Evolutionary conservation across 2,329 filamentous ascomycete genomes (phyloP), one percentile per base, ranked within the genome.

Genomic region (Trichoderma sp.): DNA sequence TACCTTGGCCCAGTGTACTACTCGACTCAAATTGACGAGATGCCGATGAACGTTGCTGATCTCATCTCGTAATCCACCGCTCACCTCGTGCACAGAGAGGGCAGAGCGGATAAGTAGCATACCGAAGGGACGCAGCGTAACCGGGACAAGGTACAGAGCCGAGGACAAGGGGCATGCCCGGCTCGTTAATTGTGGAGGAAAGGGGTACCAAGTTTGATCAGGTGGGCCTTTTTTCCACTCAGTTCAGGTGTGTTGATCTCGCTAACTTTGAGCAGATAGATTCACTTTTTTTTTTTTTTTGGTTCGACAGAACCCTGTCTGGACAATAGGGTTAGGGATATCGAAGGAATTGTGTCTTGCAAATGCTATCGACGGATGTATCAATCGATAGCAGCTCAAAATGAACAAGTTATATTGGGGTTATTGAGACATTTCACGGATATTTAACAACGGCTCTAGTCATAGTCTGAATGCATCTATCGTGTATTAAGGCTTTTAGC

Each of bases 11-110:
- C 9, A 93, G 90, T 97, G 76, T 97, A 96, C 83, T 97, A 97
- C 82, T 96, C 92, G 17, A 97, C 94, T 56, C 94, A 97, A 83
- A 97, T 97, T 73, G 94, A 97, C 75, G 94, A 97, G 84, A 97
- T 97, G 94, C 94, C 94, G 19, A 97, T 97, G 94, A 97, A 97
- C 77, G 92, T 92, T 77, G 87, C 86, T 74, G 86, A 87, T 73
- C 82, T 89, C 32, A 85, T 85, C 68, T 78, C 84, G 39, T 87
- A 81, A 79, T 34, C n/a, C 9, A 34, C 52, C 52, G 34, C 29
- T 35, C 34, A 25, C 48, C 39, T 45, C 27, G 29, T 29, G 19
- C 63, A 57, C n/a, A 37, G 50, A 19, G n/a, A 35, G 53, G 45
- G 45, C 27, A 45, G 10, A 10, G 45, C 50, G 63, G 34, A 15